These are phyloP conservation scores for Nymphaea thermarum DNA, from an alignment of 164 flowering plant genomes.

Conservation along the genomic window DNA sequence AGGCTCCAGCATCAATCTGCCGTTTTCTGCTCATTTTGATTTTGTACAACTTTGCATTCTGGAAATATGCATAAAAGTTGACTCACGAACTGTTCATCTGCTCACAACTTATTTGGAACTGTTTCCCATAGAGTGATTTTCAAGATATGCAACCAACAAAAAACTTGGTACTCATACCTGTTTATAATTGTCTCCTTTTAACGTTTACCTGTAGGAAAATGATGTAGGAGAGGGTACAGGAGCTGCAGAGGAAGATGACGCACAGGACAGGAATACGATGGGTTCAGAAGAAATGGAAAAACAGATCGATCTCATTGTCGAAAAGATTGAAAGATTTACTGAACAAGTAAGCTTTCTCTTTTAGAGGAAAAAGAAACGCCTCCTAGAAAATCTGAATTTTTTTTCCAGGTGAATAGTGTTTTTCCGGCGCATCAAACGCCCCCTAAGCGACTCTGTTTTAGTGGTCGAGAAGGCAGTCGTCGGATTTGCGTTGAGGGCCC, in stretches of 20 bases:
- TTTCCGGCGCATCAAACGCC: not conserved
- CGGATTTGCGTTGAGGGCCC: too few species aligned
- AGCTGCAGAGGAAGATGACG: not conserved
- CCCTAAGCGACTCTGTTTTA: not conserved
- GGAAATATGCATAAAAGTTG: too few species aligned
- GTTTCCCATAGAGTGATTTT: too few species aligned
- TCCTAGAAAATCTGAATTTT: not conserved
- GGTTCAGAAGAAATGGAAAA: not conserved
- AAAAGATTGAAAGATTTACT: not conserved
- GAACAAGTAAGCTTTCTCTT: not conserved
- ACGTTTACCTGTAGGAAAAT: not conserved
- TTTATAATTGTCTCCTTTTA: too few species aligned
- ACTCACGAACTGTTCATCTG: too few species aligned
- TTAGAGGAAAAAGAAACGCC: not conserved
- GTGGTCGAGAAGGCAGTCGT: too few species aligned
- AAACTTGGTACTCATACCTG: too few species aligned
- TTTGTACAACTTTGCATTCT: too few species aligned
- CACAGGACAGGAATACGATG: not conserved
- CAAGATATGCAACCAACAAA: too few species aligned
- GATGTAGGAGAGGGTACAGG: not conserved
- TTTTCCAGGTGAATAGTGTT: not conserved
- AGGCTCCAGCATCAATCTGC: too few species aligned
- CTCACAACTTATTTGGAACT: too few species aligned
- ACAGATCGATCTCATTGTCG: not conserved
- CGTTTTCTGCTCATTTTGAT: too few species aligned